Evolutionary conservation across 345 rosid genomes (phyloP).

Genomic region (rapeseed (Brassica napus)): DNA sequence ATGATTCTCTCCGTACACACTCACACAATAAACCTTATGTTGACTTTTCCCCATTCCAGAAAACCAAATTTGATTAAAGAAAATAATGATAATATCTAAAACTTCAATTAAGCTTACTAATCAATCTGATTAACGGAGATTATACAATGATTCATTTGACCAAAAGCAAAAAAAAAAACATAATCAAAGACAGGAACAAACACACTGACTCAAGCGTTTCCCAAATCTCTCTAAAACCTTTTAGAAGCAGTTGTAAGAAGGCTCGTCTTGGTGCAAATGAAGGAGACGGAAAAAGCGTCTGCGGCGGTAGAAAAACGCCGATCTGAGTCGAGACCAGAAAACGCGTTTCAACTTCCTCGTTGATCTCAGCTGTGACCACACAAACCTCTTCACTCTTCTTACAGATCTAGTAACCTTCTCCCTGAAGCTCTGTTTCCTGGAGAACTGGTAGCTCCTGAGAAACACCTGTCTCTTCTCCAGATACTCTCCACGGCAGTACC

Average conservation of each 20-base stretch:
- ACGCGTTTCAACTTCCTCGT: slow-evolving; percentile 47
- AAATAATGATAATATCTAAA: background rate
- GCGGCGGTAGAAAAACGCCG: slow-evolving; percentile 45
- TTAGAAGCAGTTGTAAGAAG: slow-evolving; percentile 32
- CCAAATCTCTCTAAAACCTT: slow-evolving; percentile 14
- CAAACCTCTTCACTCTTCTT: slow-evolving; percentile 47
- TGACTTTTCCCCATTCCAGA: background rate
- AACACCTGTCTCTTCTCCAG: slow-evolving; percentile 83
- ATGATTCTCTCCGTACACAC: slow-evolving; percentile 16
- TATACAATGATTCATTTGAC: slow-evolving; percentile 9
- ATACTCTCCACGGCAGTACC: slow-evolving; percentile 30
- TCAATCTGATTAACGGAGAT: slow-evolving; percentile 3
- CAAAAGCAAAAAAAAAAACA: background rate
- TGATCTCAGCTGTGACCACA: slow-evolving; percentile 50
- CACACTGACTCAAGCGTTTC: background rate
- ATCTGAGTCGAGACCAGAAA: slow-evolving; percentile 56
- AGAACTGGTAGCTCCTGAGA: slow-evolving; percentile 75
- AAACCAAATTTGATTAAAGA: background rate
- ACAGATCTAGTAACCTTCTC: slow-evolving; percentile 56
- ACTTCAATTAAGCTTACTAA: background rate
- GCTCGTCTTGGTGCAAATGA: slow-evolving; percentile 32
- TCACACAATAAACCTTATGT: background rate
- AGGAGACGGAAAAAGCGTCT: slow-evolving; percentile 55
- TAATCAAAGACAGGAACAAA: background rate
- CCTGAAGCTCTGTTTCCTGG: slow-evolving; percentile 50